Base-by-base conservation (phyloP, 192 early-diverging fungal species). In the Coemansia interrupta region DNA sequence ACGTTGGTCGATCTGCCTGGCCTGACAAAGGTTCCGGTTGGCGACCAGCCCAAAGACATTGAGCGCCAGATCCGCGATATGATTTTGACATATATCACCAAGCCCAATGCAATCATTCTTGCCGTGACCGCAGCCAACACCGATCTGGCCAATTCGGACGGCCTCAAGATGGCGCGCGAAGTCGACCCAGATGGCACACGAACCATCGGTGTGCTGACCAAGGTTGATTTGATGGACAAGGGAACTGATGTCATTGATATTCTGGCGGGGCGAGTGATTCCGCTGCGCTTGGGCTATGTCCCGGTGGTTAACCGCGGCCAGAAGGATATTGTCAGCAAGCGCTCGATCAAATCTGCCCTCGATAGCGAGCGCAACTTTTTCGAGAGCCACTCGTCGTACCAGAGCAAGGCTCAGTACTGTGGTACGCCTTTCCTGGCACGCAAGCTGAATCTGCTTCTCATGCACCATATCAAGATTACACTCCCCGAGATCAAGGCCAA, bases 201-300 rank as follows among this genome's bases (percentile, higher is more conserved):
- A 50, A 99, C 97, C 6, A 97, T 99, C 70, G 97, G 97, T 60
- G 97, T 99, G 30, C 82, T 99, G 79, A 99, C 97, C 63, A 99
- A 99, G 78, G 84, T 99, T 57, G 97, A 99, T 78, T 81, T 99
- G 58, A 99, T 99, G 97, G 97, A 99, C 80, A 82, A 86, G 72
- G 97, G 97, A 32, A 99, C 97, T 14, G 97, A 99, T 76, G 96
- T 99, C 10, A 93, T 99, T 41, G 97, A 99, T 66, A 97, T 98
- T 70, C 84, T 99, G 66, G 95, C 96, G 10, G 93, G 93, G 2
- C 83, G 97, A 12, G 86, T 98, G 19, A 98, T 99, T 80, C 97
- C 96, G 3, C 84, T 99, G 59, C 85, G 94, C 20, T 82, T 99
- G 12, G 95, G 95, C 24, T 99, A 98, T 69, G 97, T 99, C 12